These are phyloP conservation scores for Tephrocybe rancida DNA, from an alignment of 768 basidiomycete genomes.

Conservation along the genomic window DNA sequence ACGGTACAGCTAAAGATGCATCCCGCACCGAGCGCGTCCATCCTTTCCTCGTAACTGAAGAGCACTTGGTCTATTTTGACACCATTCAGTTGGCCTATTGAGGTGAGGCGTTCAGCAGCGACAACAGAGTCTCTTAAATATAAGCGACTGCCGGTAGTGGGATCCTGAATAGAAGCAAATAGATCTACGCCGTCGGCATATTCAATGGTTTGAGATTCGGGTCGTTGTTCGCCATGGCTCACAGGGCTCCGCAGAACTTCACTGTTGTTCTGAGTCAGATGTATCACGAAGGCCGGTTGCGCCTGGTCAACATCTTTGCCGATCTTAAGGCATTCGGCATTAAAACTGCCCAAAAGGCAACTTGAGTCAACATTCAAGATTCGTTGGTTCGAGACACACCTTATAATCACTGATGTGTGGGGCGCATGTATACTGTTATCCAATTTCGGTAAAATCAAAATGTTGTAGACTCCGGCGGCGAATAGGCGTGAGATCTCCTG, in stretches of 20 bases:
- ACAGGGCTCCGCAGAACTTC: neutral
- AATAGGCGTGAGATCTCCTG: constrained; percentile 53
- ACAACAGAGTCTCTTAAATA: constrained; percentile 58
- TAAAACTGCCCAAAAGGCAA: constrained; percentile 1
- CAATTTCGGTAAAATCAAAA: constrained; percentile 62
- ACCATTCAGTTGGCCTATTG: constrained; percentile 18
- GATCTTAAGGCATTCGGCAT: neutral
- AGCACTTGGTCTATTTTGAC: constrained; percentile 25
- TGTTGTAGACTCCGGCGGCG: constrained; percentile 56
- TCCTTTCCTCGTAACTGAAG: constrained; percentile 42
- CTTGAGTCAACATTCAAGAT: neutral
- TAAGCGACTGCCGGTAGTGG: constrained; percentile 62
- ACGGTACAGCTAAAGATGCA: constrained; percentile 50
- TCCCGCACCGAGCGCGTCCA: constrained; percentile 25
- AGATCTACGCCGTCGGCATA: constrained; percentile 38
- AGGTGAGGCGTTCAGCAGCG: constrained; percentile 55
- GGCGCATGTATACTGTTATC: constrained; percentile 64
- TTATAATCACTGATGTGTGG: constrained; percentile 58
- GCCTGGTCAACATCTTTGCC: neutral
- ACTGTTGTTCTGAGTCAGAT: constrained; percentile 3
- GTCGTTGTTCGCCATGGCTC: neutral
- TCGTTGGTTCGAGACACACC: constrained; percentile 40
- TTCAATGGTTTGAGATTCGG: neutral
- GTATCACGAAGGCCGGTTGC: constrained; percentile 1
- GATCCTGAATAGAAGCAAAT: constrained; percentile 53